Evolutionary conservation across 106 monocot species (phyloP), one percentile per base, ranked within the genome.

Genomic region (Amphibolis antarctica): DNA sequence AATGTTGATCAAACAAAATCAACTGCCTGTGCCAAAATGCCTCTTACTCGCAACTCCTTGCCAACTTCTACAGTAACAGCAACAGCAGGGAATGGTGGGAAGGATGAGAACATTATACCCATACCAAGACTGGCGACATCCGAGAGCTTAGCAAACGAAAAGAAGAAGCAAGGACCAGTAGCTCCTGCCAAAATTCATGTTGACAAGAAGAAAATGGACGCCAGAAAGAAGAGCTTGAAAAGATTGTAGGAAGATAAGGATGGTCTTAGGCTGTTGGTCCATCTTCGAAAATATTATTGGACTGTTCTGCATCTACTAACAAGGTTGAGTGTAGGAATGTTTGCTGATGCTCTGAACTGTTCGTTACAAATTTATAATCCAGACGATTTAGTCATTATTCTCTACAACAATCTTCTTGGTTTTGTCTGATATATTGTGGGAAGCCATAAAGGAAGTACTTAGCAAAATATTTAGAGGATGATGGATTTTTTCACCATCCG

Each of bases 211-310:
- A 92, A 86, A 69, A 86, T 81, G 9, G 91, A 86, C 69, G 86
- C 81, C 10, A 74, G 86, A 71, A 86, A 86, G 86, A 90, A 90
- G 65, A 86, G 86, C 56, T 63, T 90, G 64, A 90, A 83, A 80
- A 90, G 90, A 76, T 63, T 90, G 44, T 90, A 80, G 59, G 54
- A 62, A 13, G 14, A 55, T 0, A 9, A 1, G 7, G 36, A 36
- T 36, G 36, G 36, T 36, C 7, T 7, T 7, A 36, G 36, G 4
- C 7, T n/a, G n/a, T 36, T 36, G 7, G 36, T 36, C 7, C 7
- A 36, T 36, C 36, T 36, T 36, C 4, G 7, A 36, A 7, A 7
- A 7, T 7, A 36, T 36, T 36, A 36, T 36, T 36, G 36, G 36
- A 36, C 36, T 36, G 36, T 36, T 36, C 36, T 36, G 36, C 7